phyloP scores from a whole-genome alignment of 2,329 filamentous ascomycete species.

The Neonectria punicea region DNA sequence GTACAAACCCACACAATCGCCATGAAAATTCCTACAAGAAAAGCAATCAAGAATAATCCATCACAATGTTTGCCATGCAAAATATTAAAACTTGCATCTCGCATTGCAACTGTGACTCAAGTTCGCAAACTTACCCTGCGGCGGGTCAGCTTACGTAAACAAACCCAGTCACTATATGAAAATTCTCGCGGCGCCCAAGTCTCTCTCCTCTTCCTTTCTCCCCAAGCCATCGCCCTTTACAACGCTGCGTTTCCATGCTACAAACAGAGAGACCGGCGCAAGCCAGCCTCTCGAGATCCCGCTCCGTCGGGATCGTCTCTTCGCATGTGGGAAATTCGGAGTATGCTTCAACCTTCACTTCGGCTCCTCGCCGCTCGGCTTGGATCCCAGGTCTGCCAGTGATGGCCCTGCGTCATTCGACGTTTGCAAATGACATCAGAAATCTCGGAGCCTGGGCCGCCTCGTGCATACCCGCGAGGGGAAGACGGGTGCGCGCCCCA shows the following conservation, averaged over 20 bases:
- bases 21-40: too few relatives aligned
- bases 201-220: conserved; percentile 49
- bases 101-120: too few relatives aligned
- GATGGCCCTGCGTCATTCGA: conserved; percentile 85
- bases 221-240: conserved; percentile 80
- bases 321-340: conserved; percentile 98
- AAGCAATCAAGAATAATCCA: too few relatives aligned
- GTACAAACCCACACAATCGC: too few relatives aligned
- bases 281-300: conserved; percentile 40
- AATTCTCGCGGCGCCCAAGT: conserved; percentile 26
- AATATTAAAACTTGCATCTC: too few relatives aligned
- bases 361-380: conserved; percentile 8
- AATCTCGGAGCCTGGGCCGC: conserved; percentile 71
- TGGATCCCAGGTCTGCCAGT: conserved; percentile 73
- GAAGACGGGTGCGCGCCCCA: conserved; percentile 25
- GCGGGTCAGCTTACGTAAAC: conserved; percentile 24
- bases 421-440: conserved; percentile 94
- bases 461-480: conserved; percentile 30
- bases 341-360: conserved; percentile 77
- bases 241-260: conserved; percentile 98
- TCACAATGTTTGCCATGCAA: too few relatives aligned
- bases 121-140: conserved; percentile 27
- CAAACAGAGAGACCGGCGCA: conserved; percentile 68
- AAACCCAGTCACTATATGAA: conserved; percentile 23
- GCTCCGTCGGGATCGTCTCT: conserved; percentile 9